These are phyloP conservation scores for Wickerhamomyces alni DNA, from an alignment of 805 yeast genomes.

Conservation along the genomic window DNA sequence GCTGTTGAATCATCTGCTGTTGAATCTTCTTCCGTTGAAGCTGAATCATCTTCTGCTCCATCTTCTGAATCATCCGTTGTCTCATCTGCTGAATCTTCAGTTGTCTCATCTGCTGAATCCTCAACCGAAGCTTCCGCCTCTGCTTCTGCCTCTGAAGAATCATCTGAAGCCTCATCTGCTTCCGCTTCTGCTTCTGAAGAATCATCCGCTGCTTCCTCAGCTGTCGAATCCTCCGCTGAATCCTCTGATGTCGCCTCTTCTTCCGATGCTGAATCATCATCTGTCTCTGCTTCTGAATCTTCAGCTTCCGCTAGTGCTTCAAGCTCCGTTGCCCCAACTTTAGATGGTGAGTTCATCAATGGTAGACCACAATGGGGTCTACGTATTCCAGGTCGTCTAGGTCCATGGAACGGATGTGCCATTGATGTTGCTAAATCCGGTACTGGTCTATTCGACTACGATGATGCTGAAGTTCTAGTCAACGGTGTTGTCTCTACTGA, in stretches of 20 bases:
- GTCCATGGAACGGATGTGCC: conserved; percentile 16
- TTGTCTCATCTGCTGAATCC: not conserved
- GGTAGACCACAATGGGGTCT: conserved; percentile 13
- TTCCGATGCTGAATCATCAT: not conserved
- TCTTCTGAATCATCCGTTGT: not conserved
- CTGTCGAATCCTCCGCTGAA: not conserved
- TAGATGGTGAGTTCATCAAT: conserved; percentile 4
- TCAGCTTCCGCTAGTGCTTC: conserved; percentile 1
- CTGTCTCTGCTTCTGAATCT: not conserved
- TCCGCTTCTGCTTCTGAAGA: not conserved
- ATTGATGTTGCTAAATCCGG: conserved; percentile 3
- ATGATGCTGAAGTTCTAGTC: conserved; percentile 5
- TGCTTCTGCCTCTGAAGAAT: not conserved
- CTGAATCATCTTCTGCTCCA: not conserved
- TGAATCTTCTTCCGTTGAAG: not conserved
- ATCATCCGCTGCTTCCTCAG: not conserved
- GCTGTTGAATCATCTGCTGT: not conserved
- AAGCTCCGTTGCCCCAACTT: conserved; percentile 1
- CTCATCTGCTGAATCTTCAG: not conserved
- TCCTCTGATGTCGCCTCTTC: conserved; percentile 1
- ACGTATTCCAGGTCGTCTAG: conserved; percentile 15
- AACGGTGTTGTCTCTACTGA: conserved; percentile 5
- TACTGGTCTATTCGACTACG: conserved; percentile 8
- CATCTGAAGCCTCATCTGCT: not conserved
- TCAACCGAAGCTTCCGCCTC: conserved; percentile 1